phyloP scores from a whole-genome alignment of 805 yeast genomes.

The Ogataea nitratoaversa region DNA sequence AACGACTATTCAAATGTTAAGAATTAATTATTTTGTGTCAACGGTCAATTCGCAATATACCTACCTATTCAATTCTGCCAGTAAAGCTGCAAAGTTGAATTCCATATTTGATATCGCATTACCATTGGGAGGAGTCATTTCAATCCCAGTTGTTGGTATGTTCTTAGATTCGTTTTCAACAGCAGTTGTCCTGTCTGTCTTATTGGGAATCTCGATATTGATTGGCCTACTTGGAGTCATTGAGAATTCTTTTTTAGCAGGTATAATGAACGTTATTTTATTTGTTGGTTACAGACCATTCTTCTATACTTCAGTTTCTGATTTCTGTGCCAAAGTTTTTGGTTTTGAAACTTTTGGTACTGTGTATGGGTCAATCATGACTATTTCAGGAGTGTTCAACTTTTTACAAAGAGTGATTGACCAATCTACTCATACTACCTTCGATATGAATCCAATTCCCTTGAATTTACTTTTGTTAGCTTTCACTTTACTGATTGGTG shows the following conservation, averaged over 20 bases:
- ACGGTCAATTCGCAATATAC: slow-evolving; percentile 53
- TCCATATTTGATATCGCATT: slow-evolving; percentile 48
- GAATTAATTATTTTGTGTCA: slow-evolving; percentile 56
- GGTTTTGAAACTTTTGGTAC: slow-evolving; percentile 61
- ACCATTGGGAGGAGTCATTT: slow-evolving; percentile 53
- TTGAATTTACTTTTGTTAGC: slow-evolving; percentile 38
- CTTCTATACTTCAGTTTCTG: slow-evolving; percentile 54
- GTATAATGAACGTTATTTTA: slow-evolving; percentile 40
- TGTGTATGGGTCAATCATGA: slow-evolving; percentile 52
- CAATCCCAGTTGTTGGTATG: slow-evolving; percentile 51
- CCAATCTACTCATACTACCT: slow-evolving; percentile 44
- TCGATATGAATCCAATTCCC: slow-evolving; percentile 54
- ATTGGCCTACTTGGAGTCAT: slow-evolving; percentile 49
- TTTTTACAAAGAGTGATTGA: slow-evolving; percentile 46
- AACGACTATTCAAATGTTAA: slow-evolving; percentile 53
- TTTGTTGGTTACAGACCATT: slow-evolving; percentile 55
- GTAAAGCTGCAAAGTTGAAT: slow-evolving; percentile 38
- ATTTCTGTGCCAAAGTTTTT: slow-evolving; percentile 59
- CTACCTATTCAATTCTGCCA: slow-evolving; percentile 38
- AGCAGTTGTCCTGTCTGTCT: slow-evolving; percentile 36
- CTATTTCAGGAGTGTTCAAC: slow-evolving; percentile 48
- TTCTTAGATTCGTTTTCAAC: slow-evolving; percentile 48
- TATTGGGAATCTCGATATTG: slow-evolving; percentile 38
- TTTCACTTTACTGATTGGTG: slow-evolving; percentile 42
- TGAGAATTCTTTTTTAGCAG: slow-evolving; percentile 34